phyloP scores from a whole-genome alignment of 2,329 filamentous ascomycete species.

The Calonectria pseudoreteaudii region DNA sequence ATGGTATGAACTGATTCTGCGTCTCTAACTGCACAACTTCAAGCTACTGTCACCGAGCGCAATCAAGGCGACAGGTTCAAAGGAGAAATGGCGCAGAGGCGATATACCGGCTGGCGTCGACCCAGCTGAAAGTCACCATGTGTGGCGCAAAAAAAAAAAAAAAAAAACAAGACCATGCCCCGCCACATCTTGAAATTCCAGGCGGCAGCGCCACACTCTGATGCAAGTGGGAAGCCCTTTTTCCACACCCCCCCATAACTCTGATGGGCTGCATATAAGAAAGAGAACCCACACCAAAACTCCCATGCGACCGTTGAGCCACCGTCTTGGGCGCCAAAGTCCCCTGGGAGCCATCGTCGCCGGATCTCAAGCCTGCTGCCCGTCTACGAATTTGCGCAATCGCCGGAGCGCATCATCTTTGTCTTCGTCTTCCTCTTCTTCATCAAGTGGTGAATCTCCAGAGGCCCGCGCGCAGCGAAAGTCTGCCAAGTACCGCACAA shows the following conservation, averaged over 20 bases:
- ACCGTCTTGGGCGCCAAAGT: constrained; percentile 41
- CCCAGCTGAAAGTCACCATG: background rate
- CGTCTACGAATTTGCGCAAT: background rate
- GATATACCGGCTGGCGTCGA: background rate
- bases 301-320: constrained; percentile 45
- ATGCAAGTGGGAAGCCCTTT: constrained; percentile 37
- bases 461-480: constrained; percentile 28
- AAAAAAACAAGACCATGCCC: background rate
- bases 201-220: constrained; percentile 35
- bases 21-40: background rate
- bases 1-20: background rate
- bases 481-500: constrained; percentile 40
- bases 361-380: constrained; percentile 26
- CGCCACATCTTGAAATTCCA: constrained; percentile 28
- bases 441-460: constrained; percentile 39
- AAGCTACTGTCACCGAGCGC: background rate
- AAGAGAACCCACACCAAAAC: constrained; percentile 38
- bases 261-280: constrained; percentile 40
- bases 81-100: constrained; percentile 14
- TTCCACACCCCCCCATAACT: constrained; percentile 30
- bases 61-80: background rate
- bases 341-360: constrained; percentile 35
- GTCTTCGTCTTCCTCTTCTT: constrained; percentile 28
- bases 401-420: constrained; percentile 19
- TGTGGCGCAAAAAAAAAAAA: constrained; percentile 14